Evolutionary conservation across 345 rosid species (phyloP).

Genomic region (Salix brachista): DNA sequence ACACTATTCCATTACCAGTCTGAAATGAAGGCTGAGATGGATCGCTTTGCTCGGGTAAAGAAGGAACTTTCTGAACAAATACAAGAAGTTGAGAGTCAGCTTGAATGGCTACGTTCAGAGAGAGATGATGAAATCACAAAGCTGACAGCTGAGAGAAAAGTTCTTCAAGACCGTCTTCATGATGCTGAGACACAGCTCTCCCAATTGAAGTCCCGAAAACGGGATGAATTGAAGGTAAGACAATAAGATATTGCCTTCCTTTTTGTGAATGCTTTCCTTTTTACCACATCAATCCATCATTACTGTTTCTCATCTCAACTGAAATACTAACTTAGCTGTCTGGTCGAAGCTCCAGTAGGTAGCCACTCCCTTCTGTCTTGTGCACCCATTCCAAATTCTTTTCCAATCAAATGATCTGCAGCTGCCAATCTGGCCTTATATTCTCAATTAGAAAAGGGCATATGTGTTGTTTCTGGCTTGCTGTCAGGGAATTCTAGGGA

Average conservation of each 20-base stretch:
- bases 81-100: slow-evolving; percentile 87
- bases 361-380: too few relatives aligned
- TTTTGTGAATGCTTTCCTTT: background rate
- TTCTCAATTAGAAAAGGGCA: too few relatives aligned
- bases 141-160: slow-evolving; percentile 70
- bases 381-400: too few relatives aligned
- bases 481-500: background rate
- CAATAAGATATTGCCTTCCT: background rate
- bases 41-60: slow-evolving; percentile 76
- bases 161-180: slow-evolving; percentile 87
- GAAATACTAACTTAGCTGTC: background rate
- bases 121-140: slow-evolving; percentile 74
- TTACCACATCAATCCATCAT: background rate
- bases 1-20: slow-evolving; percentile 50
- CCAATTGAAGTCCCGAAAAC: slow-evolving; percentile 80
- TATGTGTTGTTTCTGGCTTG: background rate
- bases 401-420: too few relatives aligned
- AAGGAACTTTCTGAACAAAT: slow-evolving; percentile 80
- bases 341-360: too few relatives aligned
- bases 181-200: slow-evolving; percentile 86
- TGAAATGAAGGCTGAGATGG: slow-evolving; percentile 86
- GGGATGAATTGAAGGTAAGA: slow-evolving; percentile 91
- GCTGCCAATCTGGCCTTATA: too few relatives aligned
- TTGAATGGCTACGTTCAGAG: slow-evolving; percentile 96
- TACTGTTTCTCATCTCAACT: background rate